These are phyloP conservation scores for Penicillium dipodomyicola DNA, from an alignment of 495 filamentous ascomycete species.

Conservation along the genomic window DNA sequence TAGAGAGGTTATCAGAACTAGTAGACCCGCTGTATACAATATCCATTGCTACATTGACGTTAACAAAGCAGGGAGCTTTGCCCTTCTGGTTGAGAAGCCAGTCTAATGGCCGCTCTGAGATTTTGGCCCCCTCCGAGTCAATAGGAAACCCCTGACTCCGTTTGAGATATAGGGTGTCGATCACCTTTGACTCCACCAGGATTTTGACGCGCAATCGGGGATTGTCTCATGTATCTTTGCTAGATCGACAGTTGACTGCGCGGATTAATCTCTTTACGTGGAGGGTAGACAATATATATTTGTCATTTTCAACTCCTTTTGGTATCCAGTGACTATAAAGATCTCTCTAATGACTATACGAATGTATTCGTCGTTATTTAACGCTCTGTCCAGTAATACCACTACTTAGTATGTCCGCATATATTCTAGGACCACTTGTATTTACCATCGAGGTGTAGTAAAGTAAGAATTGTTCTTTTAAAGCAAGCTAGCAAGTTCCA, in stretches of 20 bases:
- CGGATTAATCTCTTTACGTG: too few species aligned
- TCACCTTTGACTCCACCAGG: background rate
- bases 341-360: background rate
- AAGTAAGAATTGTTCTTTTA: background rate
- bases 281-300: too few species aligned
- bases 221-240: too few species aligned
- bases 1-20: background rate
- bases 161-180: background rate
- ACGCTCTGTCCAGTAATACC: too few species aligned
- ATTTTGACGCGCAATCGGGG: background rate
- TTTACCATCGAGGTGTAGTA: background rate
- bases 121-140: too few species aligned
- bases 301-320: background rate
- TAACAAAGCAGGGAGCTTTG: background rate
- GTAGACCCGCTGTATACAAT: constrained; percentile 1
- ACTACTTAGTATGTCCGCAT: background rate
- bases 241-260: too few species aligned
- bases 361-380: too few species aligned
- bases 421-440: background rate
- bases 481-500: background rate
- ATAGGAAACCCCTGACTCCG: background rate
- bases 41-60: background rate
- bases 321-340: background rate
- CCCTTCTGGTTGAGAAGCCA: background rate
- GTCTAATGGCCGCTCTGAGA: background rate